phyloP scores from a whole-genome alignment of 305 asterid species.

The Solanum aculeatissimum region DNA sequence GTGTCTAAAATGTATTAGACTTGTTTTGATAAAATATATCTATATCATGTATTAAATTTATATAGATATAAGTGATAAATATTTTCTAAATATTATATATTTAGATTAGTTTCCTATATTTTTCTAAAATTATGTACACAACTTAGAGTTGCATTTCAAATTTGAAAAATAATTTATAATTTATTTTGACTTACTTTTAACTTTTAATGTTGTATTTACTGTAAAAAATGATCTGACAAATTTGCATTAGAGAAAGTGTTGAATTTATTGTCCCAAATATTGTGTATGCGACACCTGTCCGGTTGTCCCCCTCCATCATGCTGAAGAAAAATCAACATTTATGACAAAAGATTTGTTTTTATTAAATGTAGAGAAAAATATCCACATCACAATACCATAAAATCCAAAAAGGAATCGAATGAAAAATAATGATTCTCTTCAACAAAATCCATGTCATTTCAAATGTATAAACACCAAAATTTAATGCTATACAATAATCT shows the following conservation, averaged over 20 bases:
- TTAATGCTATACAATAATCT: too few species aligned
- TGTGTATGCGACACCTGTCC: background rate
- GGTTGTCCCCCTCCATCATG: background rate
- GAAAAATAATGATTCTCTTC: background rate
- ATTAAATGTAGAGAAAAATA: background rate
- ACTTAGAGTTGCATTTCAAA: too few species aligned
- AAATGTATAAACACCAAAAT: background rate
- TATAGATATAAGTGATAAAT: too few species aligned
- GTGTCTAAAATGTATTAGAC: too few species aligned
- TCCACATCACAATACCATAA: background rate
- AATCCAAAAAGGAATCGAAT: background rate
- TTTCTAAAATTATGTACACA: background rate
- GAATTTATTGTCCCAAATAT: background rate
- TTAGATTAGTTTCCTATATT: background rate
- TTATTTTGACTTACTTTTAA: too few species aligned
- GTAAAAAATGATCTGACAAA: background rate
- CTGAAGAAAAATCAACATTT: background rate
- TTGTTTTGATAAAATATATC: too few species aligned
- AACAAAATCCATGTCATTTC: background rate
- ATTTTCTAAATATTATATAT: too few species aligned
- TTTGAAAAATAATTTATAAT: too few species aligned
- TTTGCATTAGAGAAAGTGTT: too few species aligned
- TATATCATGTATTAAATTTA: too few species aligned
- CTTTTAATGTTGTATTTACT: too few species aligned
- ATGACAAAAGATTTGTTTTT: background rate